Evolutionary conservation across 331 rosid species (phyloP), one percentile per base, ranked within the genome.

Genomic region (Stylosanthes scabra): DNA sequence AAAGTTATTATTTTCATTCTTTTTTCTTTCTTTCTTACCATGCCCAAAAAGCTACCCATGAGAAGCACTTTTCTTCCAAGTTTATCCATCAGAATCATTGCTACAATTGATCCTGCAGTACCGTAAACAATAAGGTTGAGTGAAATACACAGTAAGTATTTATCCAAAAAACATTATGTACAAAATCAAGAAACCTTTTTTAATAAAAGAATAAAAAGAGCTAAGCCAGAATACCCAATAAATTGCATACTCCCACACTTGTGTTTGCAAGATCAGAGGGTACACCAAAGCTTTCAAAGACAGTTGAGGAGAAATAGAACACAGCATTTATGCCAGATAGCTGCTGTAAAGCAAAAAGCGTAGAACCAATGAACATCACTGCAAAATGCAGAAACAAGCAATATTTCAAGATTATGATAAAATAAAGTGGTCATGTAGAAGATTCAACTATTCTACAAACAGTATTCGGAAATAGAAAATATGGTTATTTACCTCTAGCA

Each of bases 301-400:
- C 90, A 31, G 93, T 77, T 27, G 97, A 86, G 77, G 99, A 94
- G 90, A 94, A 94, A 78, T 94, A 94, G 75, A 94, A 91, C 74
- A 94, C 83, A 15, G 97, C 99, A 84, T 94, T 94, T 86, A 94
- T 91, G 84, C 99, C 99, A 61, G 99, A 94, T 27, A 94, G 92
- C 87, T 91, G 99, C 90, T 94, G 99, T 82, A 94, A 91, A 68
- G 96, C 96, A 88, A 87, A 31, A 31, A 31, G 37, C 37, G 5
- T 5, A 31, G 37, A 31, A 31, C 37, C 37, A 31, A 31, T 31
- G 37, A 31, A 31, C 37, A 31, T 31, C 37, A 31, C 37, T 31
- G 37, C 37, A 31, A 31, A 31, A 31, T 31, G 37, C 37, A 31
- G 37, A 31, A 31, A 31, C 37, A 4, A 31, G 37, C 37, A 31